Percentiles rank a stretch among this genome's conserved stretches.
phyloP scores from a whole-genome alignment of 139 green algal species.

The Penium margaritaceum region DNA sequence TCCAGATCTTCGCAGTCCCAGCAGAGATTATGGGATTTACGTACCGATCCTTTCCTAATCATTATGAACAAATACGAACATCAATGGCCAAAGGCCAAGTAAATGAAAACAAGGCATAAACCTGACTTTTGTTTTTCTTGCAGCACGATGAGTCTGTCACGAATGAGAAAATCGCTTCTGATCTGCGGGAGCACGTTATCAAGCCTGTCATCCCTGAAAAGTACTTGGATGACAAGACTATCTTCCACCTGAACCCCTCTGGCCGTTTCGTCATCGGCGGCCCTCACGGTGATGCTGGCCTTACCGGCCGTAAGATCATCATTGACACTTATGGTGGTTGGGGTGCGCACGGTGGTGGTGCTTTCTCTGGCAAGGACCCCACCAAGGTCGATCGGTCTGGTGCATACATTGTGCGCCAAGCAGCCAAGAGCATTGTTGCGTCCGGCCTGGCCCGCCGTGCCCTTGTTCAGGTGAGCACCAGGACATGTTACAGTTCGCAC shows the following conservation, averaged over 20 bases:
- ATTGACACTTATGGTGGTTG: constrained; percentile 99
- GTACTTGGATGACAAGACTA: constrained; percentile 98
- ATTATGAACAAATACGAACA: too few species aligned
- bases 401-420: constrained; percentile 97
- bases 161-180: constrained; percentile 89
- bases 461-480: constrained; percentile 50
- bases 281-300: constrained; percentile 90
- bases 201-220: constrained; percentile 92
- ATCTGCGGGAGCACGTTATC: constrained; percentile 97
- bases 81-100: too few species aligned
- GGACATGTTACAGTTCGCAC: too few species aligned
- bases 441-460: constrained; percentile 72
- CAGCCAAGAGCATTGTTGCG: constrained; percentile 93
- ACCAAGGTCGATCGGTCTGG: constrained; percentile 79
- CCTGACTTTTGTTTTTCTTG: constrained; percentile 31
- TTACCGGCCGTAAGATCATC: constrained; percentile 99
- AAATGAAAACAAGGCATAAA: too few species aligned
- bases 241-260: too few species aligned
- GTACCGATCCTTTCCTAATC: too few species aligned
- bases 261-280: constrained; percentile 97
- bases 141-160: constrained; percentile 71
- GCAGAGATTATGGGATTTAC: too few species aligned
- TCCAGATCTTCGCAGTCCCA: too few species aligned
- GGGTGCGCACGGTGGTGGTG: constrained; percentile 93
- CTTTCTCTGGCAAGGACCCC: constrained; percentile 78